Conservation (phyloP, 768 basidiomycete species). For the Boletus fagicola region DNA sequence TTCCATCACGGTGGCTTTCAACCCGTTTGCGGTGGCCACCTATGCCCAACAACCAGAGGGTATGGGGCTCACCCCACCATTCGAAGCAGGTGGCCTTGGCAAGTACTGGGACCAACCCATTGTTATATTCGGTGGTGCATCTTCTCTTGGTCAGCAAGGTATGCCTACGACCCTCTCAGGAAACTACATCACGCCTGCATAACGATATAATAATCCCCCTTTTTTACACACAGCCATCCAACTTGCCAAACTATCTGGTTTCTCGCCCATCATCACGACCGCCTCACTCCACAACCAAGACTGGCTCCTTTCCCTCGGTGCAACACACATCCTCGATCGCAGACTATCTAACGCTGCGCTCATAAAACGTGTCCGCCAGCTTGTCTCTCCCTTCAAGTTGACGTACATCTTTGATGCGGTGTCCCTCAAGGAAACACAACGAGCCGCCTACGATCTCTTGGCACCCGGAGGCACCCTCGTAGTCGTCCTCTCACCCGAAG, state of each 20-base stretch:
- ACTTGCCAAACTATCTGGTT: slow-evolving; percentile 32
- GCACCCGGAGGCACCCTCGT: slow-evolving; percentile 30
- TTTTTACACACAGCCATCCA: slow-evolving; percentile 27
- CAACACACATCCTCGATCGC: slow-evolving; percentile 36
- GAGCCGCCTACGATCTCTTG: slow-evolving; percentile 29
- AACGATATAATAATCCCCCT: too few species aligned
- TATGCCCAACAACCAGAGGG: slow-evolving; percentile 20
- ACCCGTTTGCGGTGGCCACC: too few species aligned
- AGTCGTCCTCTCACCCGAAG: neutral
- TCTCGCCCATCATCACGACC: slow-evolving; percentile 39
- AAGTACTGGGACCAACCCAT: slow-evolving; percentile 32
- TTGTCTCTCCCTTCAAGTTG: too few species aligned
- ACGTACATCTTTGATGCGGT: slow-evolving; percentile 30
- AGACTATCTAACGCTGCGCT: slow-evolving; percentile 15
- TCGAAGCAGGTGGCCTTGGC: slow-evolving; percentile 25
- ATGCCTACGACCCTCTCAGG: neutral
- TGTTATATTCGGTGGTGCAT: slow-evolving; percentile 37
- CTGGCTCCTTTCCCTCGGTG: slow-evolving; percentile 35
- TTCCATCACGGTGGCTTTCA: too few species aligned
- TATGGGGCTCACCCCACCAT: slow-evolving; percentile 29
- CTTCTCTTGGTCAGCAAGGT: slow-evolving; percentile 39
- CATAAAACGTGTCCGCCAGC: neutral
- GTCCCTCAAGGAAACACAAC: slow-evolving; percentile 33
- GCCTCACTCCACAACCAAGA: slow-evolving; percentile 34
- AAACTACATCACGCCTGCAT: too few species aligned